Conservation (phyloP, 2,329 filamentous ascomycete species). For the Penicillium sp. region DNA sequence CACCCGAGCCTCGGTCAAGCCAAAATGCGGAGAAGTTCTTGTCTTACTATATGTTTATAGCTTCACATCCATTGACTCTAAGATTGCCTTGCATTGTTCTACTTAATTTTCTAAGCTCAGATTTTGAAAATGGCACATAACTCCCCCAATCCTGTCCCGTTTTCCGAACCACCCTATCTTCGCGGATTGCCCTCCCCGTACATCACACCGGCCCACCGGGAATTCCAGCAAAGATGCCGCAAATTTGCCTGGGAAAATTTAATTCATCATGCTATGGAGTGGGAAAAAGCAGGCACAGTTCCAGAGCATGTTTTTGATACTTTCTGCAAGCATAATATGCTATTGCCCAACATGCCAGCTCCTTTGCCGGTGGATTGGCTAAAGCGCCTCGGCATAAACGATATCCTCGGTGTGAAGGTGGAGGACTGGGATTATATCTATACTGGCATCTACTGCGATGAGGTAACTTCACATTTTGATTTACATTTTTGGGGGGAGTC, state of each 20-base stretch:
- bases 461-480: slow-evolving; percentile 43
- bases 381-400: slow-evolving; percentile 58
- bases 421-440: slow-evolving; percentile 71
- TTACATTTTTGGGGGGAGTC: too few species aligned
- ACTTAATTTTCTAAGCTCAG: neutral
- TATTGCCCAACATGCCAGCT: slow-evolving; percentile 63
- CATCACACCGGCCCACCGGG: slow-evolving; percentile 59
- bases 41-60: too few species aligned
- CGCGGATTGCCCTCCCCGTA: slow-evolving; percentile 65
- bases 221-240: slow-evolving; percentile 63
- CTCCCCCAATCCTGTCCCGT: slow-evolving; percentile 49
- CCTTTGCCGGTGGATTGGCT: slow-evolving; percentile 64
- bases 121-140: slow-evolving; percentile 24
- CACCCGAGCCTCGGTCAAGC: too few species aligned
- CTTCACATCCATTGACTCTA: too few species aligned
- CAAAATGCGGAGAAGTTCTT: too few species aligned
- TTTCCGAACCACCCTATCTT: slow-evolving; percentile 68
- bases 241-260: slow-evolving; percentile 61
- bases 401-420: slow-evolving; percentile 61
- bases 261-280: slow-evolving; percentile 58
- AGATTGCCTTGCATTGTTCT: neutral
- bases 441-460: slow-evolving; percentile 63
- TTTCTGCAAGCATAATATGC: slow-evolving; percentile 62
- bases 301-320: slow-evolving; percentile 58
- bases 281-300: slow-evolving; percentile 61